Base-by-base conservation (phyloP, 1,284 basidiomycete species). In the Ganoderma resinaceum region DNA sequence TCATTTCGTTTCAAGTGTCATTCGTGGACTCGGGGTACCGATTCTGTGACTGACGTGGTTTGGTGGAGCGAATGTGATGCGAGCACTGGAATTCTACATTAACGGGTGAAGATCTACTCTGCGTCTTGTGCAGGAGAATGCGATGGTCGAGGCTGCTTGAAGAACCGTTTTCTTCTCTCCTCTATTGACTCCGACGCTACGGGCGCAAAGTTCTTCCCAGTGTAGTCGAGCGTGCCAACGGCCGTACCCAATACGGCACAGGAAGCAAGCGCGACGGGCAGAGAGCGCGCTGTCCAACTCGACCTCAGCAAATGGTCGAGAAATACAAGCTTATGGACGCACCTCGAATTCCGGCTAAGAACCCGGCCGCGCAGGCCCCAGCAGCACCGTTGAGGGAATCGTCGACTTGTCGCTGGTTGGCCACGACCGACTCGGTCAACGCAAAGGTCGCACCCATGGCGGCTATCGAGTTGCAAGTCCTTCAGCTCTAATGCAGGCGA, bases 391-490 rank as follows among this genome's bases (percentile, higher is more conserved):
- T 98, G 75, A 95, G 78, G 42, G 92, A 84, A 78, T 98, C 96
- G 73, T 95, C 87, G 74, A 88, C 93, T 81, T 91, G 86, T 66
- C 96, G 88, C 70, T 89, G 82, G 81, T 98, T 98, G 69, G 95
- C 94, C 23, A 95, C 89, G 40, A 86, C 82, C 9, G 94, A 84
- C 77, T 97, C 93, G 4, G 94, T 94, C 76, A 92, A 89, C 20
- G 95, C 92, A 79, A 94, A 98, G 35, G 93, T 88, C 70, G 91
- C 92, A 57, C 95, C 96, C 90, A 97, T 93, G n/a, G 94, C 95
- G 76, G 95, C 95, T 96, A 72, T 26, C 29, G 29, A 37, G 52
- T 63, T 40, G 20, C 42, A 20, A 42, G 3, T 16, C 18, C 46
- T 38, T 63, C 14, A 63, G 35, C 14, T 8, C 6, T n/a, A 16